These are phyloP conservation scores for Clavispora vitiphila DNA, from an alignment of 805 yeast species.

Conservation along the genomic window DNA sequence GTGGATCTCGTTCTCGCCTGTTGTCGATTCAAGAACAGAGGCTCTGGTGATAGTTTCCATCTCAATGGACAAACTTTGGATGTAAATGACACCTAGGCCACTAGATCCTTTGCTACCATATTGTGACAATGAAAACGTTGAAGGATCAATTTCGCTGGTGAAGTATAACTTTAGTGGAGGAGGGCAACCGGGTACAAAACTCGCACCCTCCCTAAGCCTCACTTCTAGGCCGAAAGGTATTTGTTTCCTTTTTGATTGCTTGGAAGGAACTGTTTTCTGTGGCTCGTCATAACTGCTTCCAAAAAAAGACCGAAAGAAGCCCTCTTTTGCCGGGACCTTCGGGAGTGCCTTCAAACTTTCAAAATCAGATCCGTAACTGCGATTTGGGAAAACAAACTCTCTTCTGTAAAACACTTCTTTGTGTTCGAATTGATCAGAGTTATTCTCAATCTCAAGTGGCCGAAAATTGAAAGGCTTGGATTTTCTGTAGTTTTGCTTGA, in stretches of 20 bases:
- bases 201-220: constrained; percentile 44
- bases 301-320: constrained; percentile 10
- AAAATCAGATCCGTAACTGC: neutral
- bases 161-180: constrained; percentile 32
- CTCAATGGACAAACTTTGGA: constrained; percentile 31
- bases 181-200: constrained; percentile 39
- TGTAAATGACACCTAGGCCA: constrained; percentile 42
- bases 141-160: constrained; percentile 26
- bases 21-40: constrained; percentile 20
- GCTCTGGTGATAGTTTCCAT: constrained; percentile 23
- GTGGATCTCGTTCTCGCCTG: constrained; percentile 20
- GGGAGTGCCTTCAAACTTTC: constrained; percentile 4
- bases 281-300: neutral
- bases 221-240: constrained; percentile 43
- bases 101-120: constrained; percentile 38
- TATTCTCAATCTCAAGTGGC: constrained; percentile 47
- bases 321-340: constrained; percentile 15
- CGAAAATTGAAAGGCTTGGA: constrained; percentile 48
- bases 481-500: constrained; percentile 43
- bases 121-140: constrained; percentile 23
- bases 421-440: too few species aligned
- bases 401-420: neutral
- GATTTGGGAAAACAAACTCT: neutral
- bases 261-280: neutral
- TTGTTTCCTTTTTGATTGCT: neutral